These are phyloP conservation scores for Leccinum uliginosum DNA, from an alignment of 768 basidiomycete genomes.

Conservation along the genomic window DNA sequence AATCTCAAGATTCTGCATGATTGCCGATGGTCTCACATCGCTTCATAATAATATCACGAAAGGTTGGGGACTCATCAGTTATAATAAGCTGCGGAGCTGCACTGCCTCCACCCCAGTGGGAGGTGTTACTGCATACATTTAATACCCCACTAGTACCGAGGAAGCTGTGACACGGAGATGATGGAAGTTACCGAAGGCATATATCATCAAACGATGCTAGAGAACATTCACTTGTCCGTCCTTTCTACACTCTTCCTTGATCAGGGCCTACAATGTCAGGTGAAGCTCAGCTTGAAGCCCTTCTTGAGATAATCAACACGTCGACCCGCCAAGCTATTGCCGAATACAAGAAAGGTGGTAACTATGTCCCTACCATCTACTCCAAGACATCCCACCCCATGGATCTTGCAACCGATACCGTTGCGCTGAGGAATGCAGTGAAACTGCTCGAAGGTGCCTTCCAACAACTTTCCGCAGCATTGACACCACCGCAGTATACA, in stretches of 20 bases:
- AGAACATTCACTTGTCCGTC: not conserved
- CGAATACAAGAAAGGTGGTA: conserved; percentile 22
- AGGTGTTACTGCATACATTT: too few species aligned
- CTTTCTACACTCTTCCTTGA: not conserved
- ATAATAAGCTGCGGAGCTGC: too few species aligned
- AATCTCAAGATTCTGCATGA: too few species aligned
- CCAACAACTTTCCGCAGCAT: conserved; percentile 22
- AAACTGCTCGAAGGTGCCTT: conserved; percentile 25
- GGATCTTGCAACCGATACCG: conserved; percentile 16
- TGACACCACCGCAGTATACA: conserved; percentile 25
- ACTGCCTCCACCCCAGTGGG: too few species aligned
- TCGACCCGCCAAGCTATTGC: conserved; percentile 24
- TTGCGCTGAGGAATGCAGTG: conserved; percentile 22
- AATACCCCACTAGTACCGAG: too few species aligned
- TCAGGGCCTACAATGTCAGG: conserved; percentile 9
- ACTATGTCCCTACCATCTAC: conserved; percentile 22
- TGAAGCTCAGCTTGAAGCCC: conserved; percentile 8
- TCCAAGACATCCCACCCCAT: conserved; percentile 21
- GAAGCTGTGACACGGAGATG: too few species aligned
- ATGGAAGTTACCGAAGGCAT: too few species aligned
- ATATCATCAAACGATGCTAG: too few species aligned
- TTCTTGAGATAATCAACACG: conserved; percentile 27
- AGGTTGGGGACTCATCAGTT: too few species aligned
- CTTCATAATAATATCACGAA: too few species aligned
- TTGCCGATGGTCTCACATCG: too few species aligned